A percentile compares a stretch with the other conserved stretches of the same genome.
Evolutionary conservation across 768 basidiomycete species (phyloP).

Genomic region (Russula sp.): DNA sequence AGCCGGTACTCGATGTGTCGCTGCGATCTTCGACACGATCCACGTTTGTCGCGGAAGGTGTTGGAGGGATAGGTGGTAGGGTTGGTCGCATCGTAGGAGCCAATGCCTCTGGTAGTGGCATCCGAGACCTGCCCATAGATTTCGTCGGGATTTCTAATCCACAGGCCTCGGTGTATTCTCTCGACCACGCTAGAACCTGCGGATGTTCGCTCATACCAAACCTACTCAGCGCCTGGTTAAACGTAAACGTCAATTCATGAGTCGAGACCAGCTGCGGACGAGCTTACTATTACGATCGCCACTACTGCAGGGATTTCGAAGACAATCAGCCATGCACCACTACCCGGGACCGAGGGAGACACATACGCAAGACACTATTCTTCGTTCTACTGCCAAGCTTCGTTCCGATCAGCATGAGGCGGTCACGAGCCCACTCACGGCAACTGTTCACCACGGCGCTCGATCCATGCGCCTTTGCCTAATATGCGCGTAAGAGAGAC

Average conservation of each 20-base stretch:
- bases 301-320: constrained; percentile 52
- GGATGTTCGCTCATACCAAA: constrained; percentile 52
- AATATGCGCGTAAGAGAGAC: neutral
- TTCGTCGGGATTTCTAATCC: constrained; percentile 44
- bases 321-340: constrained; percentile 32
- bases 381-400: constrained; percentile 36
- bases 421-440: constrained; percentile 33
- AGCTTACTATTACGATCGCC: constrained; percentile 51
- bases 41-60: neutral
- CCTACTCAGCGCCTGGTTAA: constrained; percentile 53
- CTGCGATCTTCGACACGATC: constrained; percentile 15
- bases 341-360: neutral
- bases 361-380: constrained; percentile 40
- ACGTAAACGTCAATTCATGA: neutral
- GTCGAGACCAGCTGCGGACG: constrained; percentile 23
- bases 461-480: constrained; percentile 1
- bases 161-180: constrained; percentile 59
- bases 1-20: constrained; percentile 7
- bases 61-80: neutral
- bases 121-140: neutral
- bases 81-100: constrained; percentile 3
- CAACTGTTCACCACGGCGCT: constrained; percentile 14
- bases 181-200: constrained; percentile 49
- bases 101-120: constrained; percentile 1
- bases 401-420: constrained; percentile 34